These are phyloP conservation scores for Mucor irregularis DNA, from an alignment of 371 early-diverging fungal species.

Conservation along the genomic window DNA sequence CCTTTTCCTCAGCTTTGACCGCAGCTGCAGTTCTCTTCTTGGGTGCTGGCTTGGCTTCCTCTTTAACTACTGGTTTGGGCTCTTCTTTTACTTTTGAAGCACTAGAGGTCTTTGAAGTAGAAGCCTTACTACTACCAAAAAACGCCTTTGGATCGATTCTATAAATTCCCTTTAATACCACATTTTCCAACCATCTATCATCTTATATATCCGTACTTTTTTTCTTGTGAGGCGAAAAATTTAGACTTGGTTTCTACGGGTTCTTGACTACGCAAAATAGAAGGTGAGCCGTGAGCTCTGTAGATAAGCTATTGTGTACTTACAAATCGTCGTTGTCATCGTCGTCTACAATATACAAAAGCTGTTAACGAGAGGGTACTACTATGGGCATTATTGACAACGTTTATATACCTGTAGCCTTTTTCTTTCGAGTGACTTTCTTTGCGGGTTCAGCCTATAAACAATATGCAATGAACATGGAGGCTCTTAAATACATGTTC, in stretches of 20 bases:
- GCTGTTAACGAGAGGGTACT: too few relatives aligned
- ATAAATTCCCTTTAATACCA: neutral
- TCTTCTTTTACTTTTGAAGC: neutral
- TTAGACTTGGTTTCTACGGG: neutral
- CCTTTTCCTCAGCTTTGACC: neutral
- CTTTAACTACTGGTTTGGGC: neutral
- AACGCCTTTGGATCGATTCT: conserved; percentile 8
- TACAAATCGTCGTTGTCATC: conserved; percentile 9
- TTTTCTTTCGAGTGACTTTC: conserved; percentile 8
- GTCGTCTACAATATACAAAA: neutral
- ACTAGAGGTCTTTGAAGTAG: neutral
- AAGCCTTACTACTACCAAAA: neutral
- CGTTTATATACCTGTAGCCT: neutral
- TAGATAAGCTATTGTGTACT: too few relatives aligned
- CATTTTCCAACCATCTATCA: too few relatives aligned
- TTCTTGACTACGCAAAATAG: conserved; percentile 1
- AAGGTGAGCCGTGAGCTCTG: neutral
- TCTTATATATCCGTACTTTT: neutral
- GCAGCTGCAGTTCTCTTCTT: neutral
- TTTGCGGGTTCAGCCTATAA: neutral
- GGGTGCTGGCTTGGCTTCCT: neutral
- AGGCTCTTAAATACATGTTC: neutral
- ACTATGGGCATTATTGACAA: too few relatives aligned
- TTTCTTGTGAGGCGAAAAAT: neutral
- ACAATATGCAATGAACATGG: too few relatives aligned